These are phyloP conservation scores for Diaporthe helianthi DNA, from an alignment of 2,329 filamentous ascomycete genomes.

Conservation along the genomic window DNA sequence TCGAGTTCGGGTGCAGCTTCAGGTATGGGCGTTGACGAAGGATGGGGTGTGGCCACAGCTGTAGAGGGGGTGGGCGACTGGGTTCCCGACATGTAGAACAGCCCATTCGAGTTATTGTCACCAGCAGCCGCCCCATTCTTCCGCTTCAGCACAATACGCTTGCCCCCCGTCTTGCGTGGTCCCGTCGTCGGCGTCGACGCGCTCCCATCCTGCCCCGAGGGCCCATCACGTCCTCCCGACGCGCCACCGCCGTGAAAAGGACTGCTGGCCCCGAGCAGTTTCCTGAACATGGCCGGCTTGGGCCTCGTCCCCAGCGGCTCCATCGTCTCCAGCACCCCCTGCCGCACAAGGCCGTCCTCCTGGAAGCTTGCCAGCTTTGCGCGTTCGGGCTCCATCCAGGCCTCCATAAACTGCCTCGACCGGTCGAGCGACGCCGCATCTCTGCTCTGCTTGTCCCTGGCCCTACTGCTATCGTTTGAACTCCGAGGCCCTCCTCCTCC, in stretches of 20 bases:
- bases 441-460: constrained; percentile 27
- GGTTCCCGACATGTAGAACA: constrained; percentile 25
- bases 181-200: background rate
- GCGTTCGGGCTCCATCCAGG: constrained; percentile 65
- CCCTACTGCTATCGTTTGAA: constrained; percentile 35
- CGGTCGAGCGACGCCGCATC: constrained; percentile 39
- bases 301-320: constrained; percentile 79
- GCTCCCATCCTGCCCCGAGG: constrained; percentile 23
- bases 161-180: constrained; percentile 44
- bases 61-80: constrained; percentile 35
- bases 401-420: constrained; percentile 57
- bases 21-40: constrained; percentile 27
- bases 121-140: constrained; percentile 34
- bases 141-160: constrained; percentile 35
- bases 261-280: constrained; percentile 42
- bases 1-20: constrained; percentile 1
- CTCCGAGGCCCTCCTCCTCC: constrained; percentile 40
- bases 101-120: constrained; percentile 23
- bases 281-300: constrained; percentile 66
- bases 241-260: constrained; percentile 35
- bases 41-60: constrained; percentile 31
- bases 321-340: constrained; percentile 85
- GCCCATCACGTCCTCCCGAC: constrained; percentile 26
- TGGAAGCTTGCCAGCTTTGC: constrained; percentile 75
- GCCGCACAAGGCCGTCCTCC: constrained; percentile 75